phyloP scores from a whole-genome alignment of 352 stramenopile species.

The Phytophthora meadii region DNA sequence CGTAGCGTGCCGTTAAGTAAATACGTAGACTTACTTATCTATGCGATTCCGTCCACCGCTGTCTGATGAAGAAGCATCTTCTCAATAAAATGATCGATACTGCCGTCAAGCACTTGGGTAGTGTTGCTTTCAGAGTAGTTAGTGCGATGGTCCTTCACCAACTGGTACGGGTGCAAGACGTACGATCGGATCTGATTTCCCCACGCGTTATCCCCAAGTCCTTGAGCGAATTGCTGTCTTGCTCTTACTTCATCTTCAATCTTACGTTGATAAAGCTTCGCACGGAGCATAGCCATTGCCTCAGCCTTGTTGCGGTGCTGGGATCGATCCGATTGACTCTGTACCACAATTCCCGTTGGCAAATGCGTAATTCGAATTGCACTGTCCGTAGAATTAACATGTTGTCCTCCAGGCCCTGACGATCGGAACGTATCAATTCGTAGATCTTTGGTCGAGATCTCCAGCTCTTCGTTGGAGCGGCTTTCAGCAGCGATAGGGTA shows the following conservation, averaged over 20 bases:
- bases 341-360: constrained; percentile 93
- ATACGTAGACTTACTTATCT: constrained; percentile 19
- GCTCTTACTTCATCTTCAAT: constrained; percentile 56
- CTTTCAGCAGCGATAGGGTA: constrained; percentile 63
- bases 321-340: constrained; percentile 94
- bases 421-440: constrained; percentile 95
- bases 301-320: constrained; percentile 95
- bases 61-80: constrained; percentile 68
- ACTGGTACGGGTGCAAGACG: constrained; percentile 97
- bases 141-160: constrained; percentile 97
- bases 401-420: constrained; percentile 94
- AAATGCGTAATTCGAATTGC: constrained; percentile 96
- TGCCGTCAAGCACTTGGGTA: constrained; percentile 91
- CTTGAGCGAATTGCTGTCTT: constrained; percentile 66
- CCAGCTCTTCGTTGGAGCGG: constrained; percentile 38
- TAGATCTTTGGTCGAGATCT: constrained; percentile 87
- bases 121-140: constrained; percentile 91
- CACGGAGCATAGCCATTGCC: constrained; percentile 86
- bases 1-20: constrained; percentile 18
- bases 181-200: constrained; percentile 97
- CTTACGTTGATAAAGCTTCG: constrained; percentile 77
- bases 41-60: constrained; percentile 1
- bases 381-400: constrained; percentile 98
- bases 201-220: constrained; percentile 80
- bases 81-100: constrained; percentile 85